Percentiles rank a stretch among this genome's conserved stretches.
phyloP scores from a whole-genome alignment of 2,329 filamentous ascomycete species.

The Stemphylium vesicarium region DNA sequence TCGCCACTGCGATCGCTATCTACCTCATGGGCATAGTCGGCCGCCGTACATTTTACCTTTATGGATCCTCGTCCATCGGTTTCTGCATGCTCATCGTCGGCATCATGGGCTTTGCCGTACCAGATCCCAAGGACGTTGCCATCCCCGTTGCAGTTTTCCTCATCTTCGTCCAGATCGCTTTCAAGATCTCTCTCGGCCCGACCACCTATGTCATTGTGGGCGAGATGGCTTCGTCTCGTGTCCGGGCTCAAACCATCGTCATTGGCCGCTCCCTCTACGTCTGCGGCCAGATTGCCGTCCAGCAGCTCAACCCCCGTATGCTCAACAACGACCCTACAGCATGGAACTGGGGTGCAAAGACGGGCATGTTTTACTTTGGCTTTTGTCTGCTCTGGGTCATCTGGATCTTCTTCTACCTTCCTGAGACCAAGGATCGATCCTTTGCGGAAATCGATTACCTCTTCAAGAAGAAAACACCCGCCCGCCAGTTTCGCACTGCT shows the following conservation, averaged over 20 bases:
- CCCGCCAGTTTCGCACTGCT: slow-evolving; percentile 15
- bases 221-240: slow-evolving; percentile 78
- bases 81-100: slow-evolving; percentile 7
- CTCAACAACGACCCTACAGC: slow-evolving; percentile 18
- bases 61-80: slow-evolving; percentile 16
- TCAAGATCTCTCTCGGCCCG: slow-evolving; percentile 66
- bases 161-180: slow-evolving; percentile 22
- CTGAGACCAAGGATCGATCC: slow-evolving; percentile 47
- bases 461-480: slow-evolving; percentile 37
- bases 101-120: slow-evolving; percentile 18
- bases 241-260: slow-evolving; percentile 88
- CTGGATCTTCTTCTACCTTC: slow-evolving; percentile 46
- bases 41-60: slow-evolving; percentile 60
- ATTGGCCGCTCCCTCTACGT: slow-evolving; percentile 61
- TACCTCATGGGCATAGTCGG: slow-evolving; percentile 77
- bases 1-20: slow-evolving; percentile 79
- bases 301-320: slow-evolving; percentile 20
- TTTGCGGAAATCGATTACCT: slow-evolving; percentile 50
- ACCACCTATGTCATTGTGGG: slow-evolving; percentile 85
- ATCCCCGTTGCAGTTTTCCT: slow-evolving; percentile 22
- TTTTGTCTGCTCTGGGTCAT: slow-evolving; percentile 27
- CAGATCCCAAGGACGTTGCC: slow-evolving; percentile 14
- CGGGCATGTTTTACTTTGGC: slow-evolving; percentile 20
- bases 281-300: slow-evolving; percentile 38
- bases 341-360: slow-evolving; percentile 20